Conservation (phyloP, 257 asterid species). For the Lavandula angustifolia region DNA sequence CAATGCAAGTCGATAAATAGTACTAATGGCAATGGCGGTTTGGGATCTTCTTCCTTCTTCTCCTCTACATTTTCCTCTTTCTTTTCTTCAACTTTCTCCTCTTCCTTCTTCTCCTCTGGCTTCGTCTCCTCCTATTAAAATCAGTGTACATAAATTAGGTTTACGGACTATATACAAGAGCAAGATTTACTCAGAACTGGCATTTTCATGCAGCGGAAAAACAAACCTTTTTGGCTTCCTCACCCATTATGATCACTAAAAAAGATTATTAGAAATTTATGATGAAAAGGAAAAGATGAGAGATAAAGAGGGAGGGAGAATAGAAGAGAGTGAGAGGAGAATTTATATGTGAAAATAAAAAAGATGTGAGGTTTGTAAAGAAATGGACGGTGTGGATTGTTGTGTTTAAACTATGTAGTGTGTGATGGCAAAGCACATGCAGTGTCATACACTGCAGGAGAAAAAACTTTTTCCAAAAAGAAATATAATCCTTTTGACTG, state of each 20-base stretch:
- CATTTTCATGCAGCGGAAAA: slow-evolving; percentile 18
- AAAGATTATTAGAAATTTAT: slow-evolving; percentile 22
- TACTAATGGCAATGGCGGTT: slow-evolving; percentile 65
- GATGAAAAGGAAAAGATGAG: slow-evolving; percentile 28
- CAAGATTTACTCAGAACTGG: not conserved
- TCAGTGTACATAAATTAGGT: not conserved
- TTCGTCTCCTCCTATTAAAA: slow-evolving; percentile 41
- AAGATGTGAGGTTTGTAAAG: slow-evolving; percentile 29
- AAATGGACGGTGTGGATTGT: slow-evolving; percentile 71
- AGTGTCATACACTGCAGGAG: slow-evolving; percentile 43
- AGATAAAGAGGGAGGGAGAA: slow-evolving; percentile 30
- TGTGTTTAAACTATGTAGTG: slow-evolving; percentile 46
- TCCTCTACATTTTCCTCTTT: slow-evolving; percentile 43
- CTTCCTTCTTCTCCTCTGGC: slow-evolving; percentile 43
- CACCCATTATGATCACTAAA: slow-evolving; percentile 51
- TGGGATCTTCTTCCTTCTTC: slow-evolving; percentile 45
- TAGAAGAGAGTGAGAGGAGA: slow-evolving; percentile 33
- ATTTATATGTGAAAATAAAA: slow-evolving; percentile 38
- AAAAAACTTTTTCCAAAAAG: slow-evolving; percentile 19
- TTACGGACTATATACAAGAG: not conserved
- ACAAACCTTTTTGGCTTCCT: slow-evolving; percentile 62
- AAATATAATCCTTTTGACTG: not conserved
- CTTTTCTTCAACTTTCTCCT: slow-evolving; percentile 33
- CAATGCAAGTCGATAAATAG: slow-evolving; percentile 80
- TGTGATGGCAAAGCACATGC: slow-evolving; percentile 85